Evolutionary conservation across 2,329 filamentous ascomycete species (phyloP).

Genomic region (Malbranchea zuffiana): DNA sequence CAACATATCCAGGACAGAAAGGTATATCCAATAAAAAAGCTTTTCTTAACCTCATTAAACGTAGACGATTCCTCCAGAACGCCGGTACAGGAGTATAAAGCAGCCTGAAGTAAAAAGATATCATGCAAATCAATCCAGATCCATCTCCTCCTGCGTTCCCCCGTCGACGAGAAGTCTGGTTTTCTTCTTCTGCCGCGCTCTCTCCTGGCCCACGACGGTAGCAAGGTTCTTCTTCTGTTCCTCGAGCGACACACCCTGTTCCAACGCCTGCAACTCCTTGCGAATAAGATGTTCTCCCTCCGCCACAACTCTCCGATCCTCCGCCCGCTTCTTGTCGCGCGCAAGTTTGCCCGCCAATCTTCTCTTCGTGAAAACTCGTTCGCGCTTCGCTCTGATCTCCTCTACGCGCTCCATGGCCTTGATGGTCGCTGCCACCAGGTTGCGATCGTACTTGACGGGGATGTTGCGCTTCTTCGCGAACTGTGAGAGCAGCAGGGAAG

Average conservation of each 20-base stretch:
- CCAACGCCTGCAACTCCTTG: constrained; percentile 50
- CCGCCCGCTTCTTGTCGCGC: constrained; percentile 64
- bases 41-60: too few species aligned
- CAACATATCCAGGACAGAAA: too few species aligned
- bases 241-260: constrained; percentile 35
- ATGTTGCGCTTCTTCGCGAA: constrained; percentile 90
- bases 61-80: too few species aligned
- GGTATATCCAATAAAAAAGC: too few species aligned
- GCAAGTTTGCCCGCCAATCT: constrained; percentile 72
- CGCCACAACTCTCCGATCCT: constrained; percentile 76
- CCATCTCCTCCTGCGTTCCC: constrained; percentile 38
- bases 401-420: constrained; percentile 82
- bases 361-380: constrained; percentile 87
- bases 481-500: constrained; percentile 58
- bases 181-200: constrained; percentile 35
- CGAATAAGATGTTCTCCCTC: constrained; percentile 89
- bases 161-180: constrained; percentile 35
- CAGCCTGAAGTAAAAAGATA: too few species aligned
- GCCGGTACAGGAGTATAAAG: too few species aligned
- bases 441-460: constrained; percentile 89
- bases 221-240: constrained; percentile 28
- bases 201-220: constrained; percentile 34
- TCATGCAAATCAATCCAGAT: constrained; percentile 34
- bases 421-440: constrained; percentile 75
- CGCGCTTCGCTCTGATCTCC: constrained; percentile 72